A percentile compares a stretch with the other conserved stretches of the same genome.
phyloP scores from a whole-genome alignment of 164 flowering plant genomes.

The Nymphaea colorata region DNA sequence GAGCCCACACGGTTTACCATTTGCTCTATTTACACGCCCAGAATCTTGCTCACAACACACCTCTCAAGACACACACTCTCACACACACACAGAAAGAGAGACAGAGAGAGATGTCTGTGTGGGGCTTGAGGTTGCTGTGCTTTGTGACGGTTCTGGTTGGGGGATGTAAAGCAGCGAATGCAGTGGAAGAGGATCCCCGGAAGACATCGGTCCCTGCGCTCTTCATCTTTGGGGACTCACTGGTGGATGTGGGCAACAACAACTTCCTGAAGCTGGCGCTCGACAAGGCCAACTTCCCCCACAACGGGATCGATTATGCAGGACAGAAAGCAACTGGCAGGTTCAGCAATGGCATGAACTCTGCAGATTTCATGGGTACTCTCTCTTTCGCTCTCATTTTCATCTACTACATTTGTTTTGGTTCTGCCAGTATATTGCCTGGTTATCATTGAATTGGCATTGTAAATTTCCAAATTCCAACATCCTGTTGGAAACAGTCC shows the following conservation, averaged over 20 bases:
- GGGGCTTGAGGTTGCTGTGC: not conserved
- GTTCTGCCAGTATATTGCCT: too few relatives aligned
- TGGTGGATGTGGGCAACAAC: conserved; percentile 81
- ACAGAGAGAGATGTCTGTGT: not conserved
- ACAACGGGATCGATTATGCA: conserved; percentile 73
- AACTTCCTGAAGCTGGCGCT: conserved; percentile 37
- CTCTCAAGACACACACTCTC: not conserved
- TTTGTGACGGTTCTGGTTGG: conserved; percentile 3
- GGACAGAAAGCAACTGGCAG: conserved; percentile 54
- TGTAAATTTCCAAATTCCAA: too few relatives aligned
- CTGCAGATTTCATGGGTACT: conserved; percentile 71
- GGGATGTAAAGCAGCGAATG: not conserved
- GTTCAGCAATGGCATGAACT: conserved; percentile 68
- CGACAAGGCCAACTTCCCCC: conserved; percentile 56
- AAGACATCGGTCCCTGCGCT: conserved; percentile 31
- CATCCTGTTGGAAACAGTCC: too few relatives aligned
- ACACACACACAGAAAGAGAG: not conserved
- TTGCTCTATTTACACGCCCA: not conserved
- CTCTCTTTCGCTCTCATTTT: not conserved
- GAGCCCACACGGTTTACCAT: conserved; percentile 2
- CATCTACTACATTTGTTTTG: too few relatives aligned
- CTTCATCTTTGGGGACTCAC: conserved; percentile 69
- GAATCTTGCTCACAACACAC: not conserved
- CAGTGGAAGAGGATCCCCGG: not conserved
- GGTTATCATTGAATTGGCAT: too few relatives aligned